A percentile compares a stretch with the other conserved stretches of the same genome.
Evolutionary conservation across 208 protist genomes (phyloP).

Genomic region (Trypanosoma rangeli): DNA sequence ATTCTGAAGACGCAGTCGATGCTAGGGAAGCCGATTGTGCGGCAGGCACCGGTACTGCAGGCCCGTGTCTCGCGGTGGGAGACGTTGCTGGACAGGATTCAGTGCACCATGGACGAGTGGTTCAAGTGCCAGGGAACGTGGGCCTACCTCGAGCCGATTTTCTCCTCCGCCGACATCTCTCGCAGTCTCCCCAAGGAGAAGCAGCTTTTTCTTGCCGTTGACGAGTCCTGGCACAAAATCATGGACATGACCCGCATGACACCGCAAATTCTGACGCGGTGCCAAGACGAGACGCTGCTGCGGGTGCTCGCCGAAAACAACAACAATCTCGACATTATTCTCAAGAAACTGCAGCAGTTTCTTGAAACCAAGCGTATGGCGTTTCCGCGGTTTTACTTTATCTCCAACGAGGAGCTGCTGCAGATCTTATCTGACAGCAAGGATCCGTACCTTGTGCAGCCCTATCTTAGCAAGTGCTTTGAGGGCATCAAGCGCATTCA

Average conservation of each 20-base stretch:
- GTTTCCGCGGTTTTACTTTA: conserved; percentile 98
- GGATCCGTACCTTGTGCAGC: conserved; percentile 94
- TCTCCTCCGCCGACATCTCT: conserved; percentile 95
- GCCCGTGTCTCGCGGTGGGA: conserved; percentile 92
- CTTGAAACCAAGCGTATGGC: conserved; percentile 97
- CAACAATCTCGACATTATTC: conserved; percentile 94
- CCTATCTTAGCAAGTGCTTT: conserved; percentile 96
- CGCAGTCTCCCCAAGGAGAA: conserved; percentile 96
- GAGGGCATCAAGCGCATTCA: conserved; percentile 93
- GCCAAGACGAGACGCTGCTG: conserved; percentile 92
- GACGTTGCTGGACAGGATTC: conserved; percentile 90
- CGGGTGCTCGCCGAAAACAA: conserved; percentile 91
- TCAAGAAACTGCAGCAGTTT: conserved; percentile 97
- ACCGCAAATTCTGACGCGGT: conserved; percentile 86
- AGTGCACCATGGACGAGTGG: conserved; percentile 96
- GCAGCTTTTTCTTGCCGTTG: conserved; percentile 91
- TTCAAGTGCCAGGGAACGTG: conserved; percentile 95
- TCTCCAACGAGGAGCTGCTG: conserved; percentile 94
- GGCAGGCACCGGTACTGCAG: conserved; percentile 88
- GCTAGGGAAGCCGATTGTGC: conserved; percentile 92
- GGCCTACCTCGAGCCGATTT: conserved; percentile 97
- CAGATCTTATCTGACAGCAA: conserved; percentile 96
- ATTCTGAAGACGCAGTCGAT: conserved; percentile 96
- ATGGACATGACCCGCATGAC: conserved; percentile 90
- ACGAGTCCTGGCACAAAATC: conserved; percentile 92